Base-by-base conservation (phyloP, 805 yeast species). In the Candida piceae region DNA sequence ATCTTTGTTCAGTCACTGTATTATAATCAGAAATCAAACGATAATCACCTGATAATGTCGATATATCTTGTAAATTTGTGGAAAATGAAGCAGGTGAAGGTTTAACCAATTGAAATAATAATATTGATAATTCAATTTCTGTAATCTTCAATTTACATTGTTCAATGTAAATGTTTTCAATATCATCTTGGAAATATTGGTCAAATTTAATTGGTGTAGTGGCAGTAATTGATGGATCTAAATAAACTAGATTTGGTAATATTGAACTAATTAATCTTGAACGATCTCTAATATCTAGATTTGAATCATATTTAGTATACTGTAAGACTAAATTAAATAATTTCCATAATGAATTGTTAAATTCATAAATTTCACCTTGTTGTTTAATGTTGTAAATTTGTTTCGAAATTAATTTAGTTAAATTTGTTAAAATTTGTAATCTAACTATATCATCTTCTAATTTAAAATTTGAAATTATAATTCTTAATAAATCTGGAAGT, bases 201-300 rank as follows among this genome's bases (percentile, higher is more conserved):
- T 39, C 41, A 32, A 56, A 44, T 16, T 46, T 38, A 26, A 41
- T 34, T 21, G 42, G 24, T 13, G 52, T 43, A 7, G 46, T 45
- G 2, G 52, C 45, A 8, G 34, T 42, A 7, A 46, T 18, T 2
- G 49, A 35, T 7, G 40, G 63, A 30, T 66, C 66, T 1, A 69
- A 53, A 4, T 69, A 70, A 2, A 52, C 42, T 10, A 60, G 36
- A 36, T 58, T 58, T 21, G 73, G 70, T 32, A 87, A 64, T 4
- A 90, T 62, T 0, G 86, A 72, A 17, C 74, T 64, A 20, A 86
- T 66, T 63, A 81, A 69, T 47, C 98, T 69, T 0, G 96, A 87
- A 41, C 90, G 70, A 54, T 93, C 97, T 41, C 97, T 70, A 1
- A 85, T 74, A 53, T 86, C 96, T 48, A 77, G 76, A 4, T 76